These are phyloP conservation scores for Elsinoe australis DNA, from an alignment of 2,329 filamentous ascomycete species.

Conservation along the genomic window DNA sequence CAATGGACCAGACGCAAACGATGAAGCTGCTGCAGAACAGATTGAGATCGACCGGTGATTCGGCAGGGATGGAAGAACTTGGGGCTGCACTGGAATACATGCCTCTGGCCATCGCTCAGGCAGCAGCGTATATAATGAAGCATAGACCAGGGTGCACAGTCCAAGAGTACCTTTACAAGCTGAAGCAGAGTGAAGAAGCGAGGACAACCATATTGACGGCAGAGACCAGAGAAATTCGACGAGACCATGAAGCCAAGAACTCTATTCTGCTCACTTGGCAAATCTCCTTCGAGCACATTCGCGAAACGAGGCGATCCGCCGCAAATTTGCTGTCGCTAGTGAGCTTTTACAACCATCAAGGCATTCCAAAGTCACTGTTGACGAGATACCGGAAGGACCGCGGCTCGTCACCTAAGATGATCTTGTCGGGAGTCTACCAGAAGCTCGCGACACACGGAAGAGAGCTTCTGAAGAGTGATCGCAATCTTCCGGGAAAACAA, in stretches of 20 bases:
- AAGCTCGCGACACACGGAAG: no score
- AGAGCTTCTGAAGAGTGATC: no score
- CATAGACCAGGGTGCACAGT: conserved; percentile 28
- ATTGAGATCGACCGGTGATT: not conserved
- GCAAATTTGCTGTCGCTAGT: conserved; percentile 9
- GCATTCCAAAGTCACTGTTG: not conserved
- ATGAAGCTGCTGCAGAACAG: conserved; percentile 19
- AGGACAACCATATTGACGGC: no score
- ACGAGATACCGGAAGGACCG: no score
- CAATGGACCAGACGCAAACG: conserved; percentile 24
- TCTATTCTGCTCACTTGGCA: conserved; percentile 24
- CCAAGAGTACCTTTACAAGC: conserved; percentile 34
- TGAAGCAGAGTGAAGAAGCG: conserved; percentile 31
- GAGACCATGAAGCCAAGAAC: conserved; percentile 20
- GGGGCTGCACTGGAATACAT: conserved; percentile 28
- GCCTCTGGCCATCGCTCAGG: conserved; percentile 32
- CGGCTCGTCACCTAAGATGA: no score
- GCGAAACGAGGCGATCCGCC: conserved; percentile 7
- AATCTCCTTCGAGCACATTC: conserved; percentile 25
- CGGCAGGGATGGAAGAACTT: conserved; percentile 16
- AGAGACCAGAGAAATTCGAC: no score
- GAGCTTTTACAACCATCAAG: conserved; percentile 8
- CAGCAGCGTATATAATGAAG: conserved; percentile 29
- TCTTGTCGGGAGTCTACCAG: no score
- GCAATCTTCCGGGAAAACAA: no score